Evolutionary conservation across 306 rosid genomes (phyloP).

Genomic region (Begonia masoniana): DNA sequence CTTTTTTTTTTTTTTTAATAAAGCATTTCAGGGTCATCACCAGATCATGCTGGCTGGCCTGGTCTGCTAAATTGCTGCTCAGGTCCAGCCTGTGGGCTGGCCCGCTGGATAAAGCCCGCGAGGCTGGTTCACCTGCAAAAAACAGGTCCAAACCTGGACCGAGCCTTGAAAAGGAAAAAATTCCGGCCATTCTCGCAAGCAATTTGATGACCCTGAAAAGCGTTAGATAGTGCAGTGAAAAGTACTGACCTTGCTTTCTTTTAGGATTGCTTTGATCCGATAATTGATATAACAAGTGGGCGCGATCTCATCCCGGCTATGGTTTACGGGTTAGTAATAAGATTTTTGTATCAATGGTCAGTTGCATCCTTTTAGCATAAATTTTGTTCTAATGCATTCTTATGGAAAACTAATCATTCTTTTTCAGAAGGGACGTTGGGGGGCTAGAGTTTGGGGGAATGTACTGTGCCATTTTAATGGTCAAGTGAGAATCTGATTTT

Average conservation of each 20-base stretch:
- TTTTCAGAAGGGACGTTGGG: conserved; percentile 66
- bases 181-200: too few species aligned
- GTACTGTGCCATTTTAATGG: conserved; percentile 76
- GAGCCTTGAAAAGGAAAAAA: too few species aligned
- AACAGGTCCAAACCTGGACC: too few species aligned
- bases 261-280: conserved; percentile 95
- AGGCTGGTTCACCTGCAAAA: too few species aligned
- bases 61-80: too few species aligned
- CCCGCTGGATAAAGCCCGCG: too few species aligned
- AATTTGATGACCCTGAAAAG: too few species aligned
- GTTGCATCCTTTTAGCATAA: conserved; percentile 7
- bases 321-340: conserved; percentile 75
- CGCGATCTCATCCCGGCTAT: conserved; percentile 94
- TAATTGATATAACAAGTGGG: conserved; percentile 65
- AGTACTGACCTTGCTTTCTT: conserved; percentile 1
- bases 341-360: neutral
- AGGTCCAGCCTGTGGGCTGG: too few species aligned
- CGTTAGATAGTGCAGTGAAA: too few species aligned
- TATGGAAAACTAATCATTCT: neutral
- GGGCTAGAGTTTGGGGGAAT: conserved; percentile 88
- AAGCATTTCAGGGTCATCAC: too few species aligned
- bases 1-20: too few species aligned
- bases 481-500: conserved; percentile 53
- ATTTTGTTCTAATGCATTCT: conserved; percentile 3
- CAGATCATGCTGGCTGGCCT: too few species aligned